These are phyloP conservation scores for Tetracladium setigerum DNA, from an alignment of 495 filamentous ascomycete genomes.

Conservation along the genomic window DNA sequence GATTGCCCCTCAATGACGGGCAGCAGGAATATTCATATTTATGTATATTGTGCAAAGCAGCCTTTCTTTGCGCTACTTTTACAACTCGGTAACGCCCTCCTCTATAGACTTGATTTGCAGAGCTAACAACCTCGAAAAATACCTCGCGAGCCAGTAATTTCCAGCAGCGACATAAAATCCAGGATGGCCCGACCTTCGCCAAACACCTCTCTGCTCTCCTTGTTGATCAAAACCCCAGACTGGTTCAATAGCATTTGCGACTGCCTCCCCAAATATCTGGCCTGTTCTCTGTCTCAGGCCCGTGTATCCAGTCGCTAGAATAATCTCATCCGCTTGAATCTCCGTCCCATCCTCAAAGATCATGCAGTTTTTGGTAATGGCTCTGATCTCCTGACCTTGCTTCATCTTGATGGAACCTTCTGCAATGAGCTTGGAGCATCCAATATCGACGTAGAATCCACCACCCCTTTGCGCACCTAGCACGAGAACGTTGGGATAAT, in stretches of 20 bases:
- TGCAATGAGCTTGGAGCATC: constrained; percentile 46
- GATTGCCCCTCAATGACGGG: too few relatives aligned
- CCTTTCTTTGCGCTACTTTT: too few relatives aligned
- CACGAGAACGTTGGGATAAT: constrained; percentile 44
- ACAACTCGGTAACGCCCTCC: neutral
- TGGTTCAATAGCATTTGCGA: constrained; percentile 56
- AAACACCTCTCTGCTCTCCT: constrained; percentile 65
- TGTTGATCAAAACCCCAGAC: constrained; percentile 77
- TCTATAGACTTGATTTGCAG: constrained; percentile 27
- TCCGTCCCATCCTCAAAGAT: constrained; percentile 46
- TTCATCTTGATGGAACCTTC: constrained; percentile 53
- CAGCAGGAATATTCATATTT: too few relatives aligned
- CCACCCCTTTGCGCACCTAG: constrained; percentile 55
- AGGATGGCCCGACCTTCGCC: constrained; percentile 61
- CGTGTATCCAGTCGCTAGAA: constrained; percentile 59
- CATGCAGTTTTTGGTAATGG: constrained; percentile 42
- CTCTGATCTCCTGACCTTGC: constrained; percentile 24
- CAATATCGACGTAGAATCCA: constrained; percentile 57
- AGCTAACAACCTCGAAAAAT: constrained; percentile 21
- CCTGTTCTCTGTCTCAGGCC: constrained; percentile 47
- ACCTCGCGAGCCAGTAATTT: constrained; percentile 54
- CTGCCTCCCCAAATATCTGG: constrained; percentile 60
- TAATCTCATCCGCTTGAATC: constrained; percentile 52
- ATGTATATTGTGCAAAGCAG: too few relatives aligned
- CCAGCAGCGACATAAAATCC: constrained; percentile 84